These are phyloP conservation scores for Candida insectalens DNA, from an alignment of 805 yeast species.

Conservation along the genomic window DNA sequence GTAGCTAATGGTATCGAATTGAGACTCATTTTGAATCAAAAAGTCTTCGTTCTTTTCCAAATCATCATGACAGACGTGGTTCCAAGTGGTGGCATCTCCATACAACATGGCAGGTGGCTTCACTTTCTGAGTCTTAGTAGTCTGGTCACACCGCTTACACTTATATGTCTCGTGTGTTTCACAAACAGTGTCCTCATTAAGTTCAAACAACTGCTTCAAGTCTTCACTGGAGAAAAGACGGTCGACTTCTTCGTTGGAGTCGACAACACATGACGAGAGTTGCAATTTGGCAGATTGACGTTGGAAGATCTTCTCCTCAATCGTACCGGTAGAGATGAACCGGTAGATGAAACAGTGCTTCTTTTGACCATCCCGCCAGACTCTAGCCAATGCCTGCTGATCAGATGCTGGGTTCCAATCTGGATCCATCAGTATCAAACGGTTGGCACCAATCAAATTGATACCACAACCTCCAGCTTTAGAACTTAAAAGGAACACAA, in stretches of 20 bases:
- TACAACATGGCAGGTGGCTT: constrained; percentile 84
- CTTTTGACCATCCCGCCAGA: constrained; percentile 98
- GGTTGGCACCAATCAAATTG: constrained; percentile 91
- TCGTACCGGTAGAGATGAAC: constrained; percentile 88
- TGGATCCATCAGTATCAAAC: constrained; percentile 76
- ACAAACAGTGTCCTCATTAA: constrained; percentile 55
- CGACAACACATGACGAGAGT: constrained; percentile 91
- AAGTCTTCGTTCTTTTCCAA: constrained; percentile 65
- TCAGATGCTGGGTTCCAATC: constrained; percentile 99
- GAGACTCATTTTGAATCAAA: constrained; percentile 63
- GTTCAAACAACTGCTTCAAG: constrained; percentile 66
- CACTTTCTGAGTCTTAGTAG: constrained; percentile 45
- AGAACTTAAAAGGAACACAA: constrained; percentile 80
- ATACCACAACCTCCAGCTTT: constrained; percentile 99
- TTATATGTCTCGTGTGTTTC: constrained; percentile 91
- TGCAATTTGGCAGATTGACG: constrained; percentile 92
- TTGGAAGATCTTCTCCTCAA: constrained; percentile 93
- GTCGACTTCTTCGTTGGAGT: constrained; percentile 92
- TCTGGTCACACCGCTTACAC: constrained; percentile 64
- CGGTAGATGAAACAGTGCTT: constrained; percentile 93
- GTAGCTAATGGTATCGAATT: constrained; percentile 62
- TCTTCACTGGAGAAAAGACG: constrained; percentile 79
- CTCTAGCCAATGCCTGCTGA: constrained; percentile 95
- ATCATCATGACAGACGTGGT: constrained; percentile 64
- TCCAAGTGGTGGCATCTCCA: constrained; percentile 98